Conservation (phyloP, 1,284 basidiomycete species). For the Ustilago bromivora region DNA sequence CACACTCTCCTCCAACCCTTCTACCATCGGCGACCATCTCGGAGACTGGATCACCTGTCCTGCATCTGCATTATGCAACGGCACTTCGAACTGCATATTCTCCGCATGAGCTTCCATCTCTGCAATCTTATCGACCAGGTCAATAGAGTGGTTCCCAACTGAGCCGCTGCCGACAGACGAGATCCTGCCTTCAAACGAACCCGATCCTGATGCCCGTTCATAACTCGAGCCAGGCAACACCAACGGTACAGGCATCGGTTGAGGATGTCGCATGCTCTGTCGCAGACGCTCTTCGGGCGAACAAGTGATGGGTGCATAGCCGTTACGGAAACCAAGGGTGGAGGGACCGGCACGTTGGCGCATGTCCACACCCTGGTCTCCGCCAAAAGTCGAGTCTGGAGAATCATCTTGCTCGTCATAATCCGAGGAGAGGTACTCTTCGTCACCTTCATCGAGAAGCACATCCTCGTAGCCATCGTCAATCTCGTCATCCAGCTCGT, state of each 20-base stretch:
- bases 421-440: slow-evolving; percentile 35
- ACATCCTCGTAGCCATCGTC: slow-evolving; percentile 36
- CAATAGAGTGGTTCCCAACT: slow-evolving; percentile 36
- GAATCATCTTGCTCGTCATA: slow-evolving; percentile 31
- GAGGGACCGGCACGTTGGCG: slow-evolving; percentile 49
- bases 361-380: slow-evolving; percentile 39
- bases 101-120: slow-evolving; percentile 59
- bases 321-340: slow-evolving; percentile 48
- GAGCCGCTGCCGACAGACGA: slow-evolving; percentile 38
- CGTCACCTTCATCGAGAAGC: slow-evolving; percentile 31
- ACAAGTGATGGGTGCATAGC: slow-evolving; percentile 45
- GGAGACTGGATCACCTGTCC: slow-evolving; percentile 11
- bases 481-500: slow-evolving; percentile 74
- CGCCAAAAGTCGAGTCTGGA: not conserved
- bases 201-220: slow-evolving; percentile 26
- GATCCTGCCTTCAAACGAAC: slow-evolving; percentile 35
- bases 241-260: slow-evolving; percentile 24
- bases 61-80: slow-evolving; percentile 18
- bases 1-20: slow-evolving; percentile 22
- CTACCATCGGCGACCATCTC: slow-evolving; percentile 33
- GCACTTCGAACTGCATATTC: slow-evolving; percentile 43
- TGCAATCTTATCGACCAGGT: slow-evolving; percentile 54
- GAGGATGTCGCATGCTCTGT: slow-evolving; percentile 48
- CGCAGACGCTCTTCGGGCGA: slow-evolving; percentile 46
- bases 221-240: slow-evolving; percentile 18